Base-by-base conservation (phyloP, 805 yeast species). In the Zygosaccharomyces bailii region DNA sequence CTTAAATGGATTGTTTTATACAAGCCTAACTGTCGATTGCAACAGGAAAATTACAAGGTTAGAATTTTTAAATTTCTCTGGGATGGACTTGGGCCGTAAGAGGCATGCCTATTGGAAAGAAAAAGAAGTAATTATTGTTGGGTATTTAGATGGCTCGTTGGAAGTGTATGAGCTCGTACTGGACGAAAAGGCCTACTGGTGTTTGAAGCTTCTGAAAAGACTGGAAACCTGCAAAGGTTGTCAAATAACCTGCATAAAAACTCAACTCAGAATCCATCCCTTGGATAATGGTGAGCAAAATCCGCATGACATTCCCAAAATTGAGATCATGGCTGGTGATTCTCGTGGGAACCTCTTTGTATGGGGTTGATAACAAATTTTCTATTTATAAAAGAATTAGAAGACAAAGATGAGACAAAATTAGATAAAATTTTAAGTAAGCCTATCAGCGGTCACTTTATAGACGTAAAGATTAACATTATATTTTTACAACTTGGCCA, bases 241-340 rank as follows among this genome's bases (percentile, higher is more conserved):
- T 5, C 44, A 43, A 10, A 50, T 60, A 7, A 50, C 51, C 9
- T 42, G 51, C 23, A 44, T 59, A 0, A 47, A 46, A 18, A 43
- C 53, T 1, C 43, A 41, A 16, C 24, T 53, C 17, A 43, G 44
- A 27, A 39, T 48, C 13, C 30, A 42, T 14, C 34, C 40, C 11
- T 25, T 34, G 5, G 45, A 43, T 9, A 50, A 36, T 21, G 50
- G 47, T 14, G 39, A 31, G n/a, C 30, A 46, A 24, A 23, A 25
- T 16, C 30, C 43, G 18, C 33, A 18, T 25, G 50, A 40, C 16
- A 35, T 57, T 67, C 61, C 79, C 62, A 45, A 60, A 46, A 59
- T 68, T 7, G 73, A 70, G 43, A 51, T 82, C 20, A 65, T 78
- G 6, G 68, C 78, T 21, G 86, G 86, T 2, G 84, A 80, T 53